Evolutionary conservation across 2,329 filamentous ascomycete genomes (phyloP).

Genomic region (Thelonectria blattea): DNA sequence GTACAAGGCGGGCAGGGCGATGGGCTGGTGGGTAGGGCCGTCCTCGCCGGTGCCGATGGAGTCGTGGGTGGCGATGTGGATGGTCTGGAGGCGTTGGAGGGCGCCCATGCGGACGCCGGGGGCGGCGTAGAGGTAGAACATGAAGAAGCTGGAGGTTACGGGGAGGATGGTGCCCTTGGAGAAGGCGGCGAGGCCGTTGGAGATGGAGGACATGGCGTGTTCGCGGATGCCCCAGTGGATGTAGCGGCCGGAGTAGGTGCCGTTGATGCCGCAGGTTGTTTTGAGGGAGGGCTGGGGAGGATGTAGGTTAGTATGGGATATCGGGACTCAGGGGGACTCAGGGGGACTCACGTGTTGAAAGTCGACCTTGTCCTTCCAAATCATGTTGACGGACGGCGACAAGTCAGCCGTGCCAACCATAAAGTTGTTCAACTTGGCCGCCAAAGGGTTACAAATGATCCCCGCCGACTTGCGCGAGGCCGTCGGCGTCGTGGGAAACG

Average conservation of each 20-base stretch:
- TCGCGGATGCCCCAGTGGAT: slow-evolving; percentile 67
- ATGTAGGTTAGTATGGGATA: not conserved
- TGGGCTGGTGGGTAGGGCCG: slow-evolving; percentile 67
- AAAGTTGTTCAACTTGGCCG: slow-evolving; percentile 52
- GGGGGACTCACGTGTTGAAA: slow-evolving; percentile 50
- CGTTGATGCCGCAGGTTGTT: slow-evolving; percentile 57
- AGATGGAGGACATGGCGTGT: slow-evolving; percentile 65
- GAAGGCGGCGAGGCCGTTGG: slow-evolving; percentile 65
- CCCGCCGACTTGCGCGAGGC: slow-evolving; percentile 57
- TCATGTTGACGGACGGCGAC: slow-evolving; percentile 61
- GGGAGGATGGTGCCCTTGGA: slow-evolving; percentile 61
- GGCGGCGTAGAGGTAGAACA: slow-evolving; percentile 66
- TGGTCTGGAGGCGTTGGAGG: slow-evolving; percentile 58
- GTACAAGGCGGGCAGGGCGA: slow-evolving; percentile 62
- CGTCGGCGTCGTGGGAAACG: slow-evolving; percentile 54
- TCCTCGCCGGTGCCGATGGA: slow-evolving; percentile 65
- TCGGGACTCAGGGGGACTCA: not conserved
- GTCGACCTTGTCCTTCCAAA: slow-evolving; percentile 58
- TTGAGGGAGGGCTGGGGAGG: slow-evolving; percentile 42
- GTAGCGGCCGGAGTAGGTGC: slow-evolving; percentile 60
- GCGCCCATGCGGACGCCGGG: slow-evolving; percentile 67
- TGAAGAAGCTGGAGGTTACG: slow-evolving; percentile 65
- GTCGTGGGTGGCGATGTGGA: slow-evolving; percentile 68
- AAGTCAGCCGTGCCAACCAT: slow-evolving; percentile 62
- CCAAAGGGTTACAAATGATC: slow-evolving; percentile 57